Base-by-base conservation (phyloP, 2,329 filamentous ascomycete genomes). In the Fusarium chuoi region DNA sequence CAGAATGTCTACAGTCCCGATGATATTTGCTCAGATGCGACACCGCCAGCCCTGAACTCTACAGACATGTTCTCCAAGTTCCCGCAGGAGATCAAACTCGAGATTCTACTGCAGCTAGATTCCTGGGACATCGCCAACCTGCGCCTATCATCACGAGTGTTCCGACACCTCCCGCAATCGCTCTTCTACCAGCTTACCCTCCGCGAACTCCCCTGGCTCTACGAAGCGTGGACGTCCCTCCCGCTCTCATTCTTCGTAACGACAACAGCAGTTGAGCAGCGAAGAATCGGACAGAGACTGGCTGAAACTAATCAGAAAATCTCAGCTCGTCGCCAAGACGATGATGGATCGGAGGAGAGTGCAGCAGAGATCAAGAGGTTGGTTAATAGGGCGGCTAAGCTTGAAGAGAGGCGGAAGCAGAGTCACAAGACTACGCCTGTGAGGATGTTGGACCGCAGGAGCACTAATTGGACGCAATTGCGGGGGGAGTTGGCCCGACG, bases 201-300 rank as follows among this genome's bases (percentile, higher is more conserved):
- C 6, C 62, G 63, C 15, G 48, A 71, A 4, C 51, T 51, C 0
- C 72, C 75, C 9, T 77, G 73, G 70, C 13, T 75, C 7, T 75
- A 67, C 15, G 75, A 77, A 39, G 70, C 72, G 18, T 77, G 74
- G 70, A 57, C 49, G 1, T n/a, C 48, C 4, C n/a, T 59, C 5
- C 57, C 64, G 7, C 41, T 70, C 13, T 77, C 74, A 6, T 72
- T 63, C 36, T 77, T 71, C 67, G 52, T 64, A 7, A 70, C 70
- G 0, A 74, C 55, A 8, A 67, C 70, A 9, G 49, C 39, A 18
- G 46, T 28, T 17, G 69, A 52, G 20, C 57, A 64, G 30, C 36
- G 13, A 68, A 52, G 12, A n/a, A 33, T 33, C 33, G 33, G 13
- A 33, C 33, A 33, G 33, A 33, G 33, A 6, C 33, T 33, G 33